phyloP scores from a whole-genome alignment of 2,329 filamentous ascomycete genomes.

The Didymella keratinophila region DNA sequence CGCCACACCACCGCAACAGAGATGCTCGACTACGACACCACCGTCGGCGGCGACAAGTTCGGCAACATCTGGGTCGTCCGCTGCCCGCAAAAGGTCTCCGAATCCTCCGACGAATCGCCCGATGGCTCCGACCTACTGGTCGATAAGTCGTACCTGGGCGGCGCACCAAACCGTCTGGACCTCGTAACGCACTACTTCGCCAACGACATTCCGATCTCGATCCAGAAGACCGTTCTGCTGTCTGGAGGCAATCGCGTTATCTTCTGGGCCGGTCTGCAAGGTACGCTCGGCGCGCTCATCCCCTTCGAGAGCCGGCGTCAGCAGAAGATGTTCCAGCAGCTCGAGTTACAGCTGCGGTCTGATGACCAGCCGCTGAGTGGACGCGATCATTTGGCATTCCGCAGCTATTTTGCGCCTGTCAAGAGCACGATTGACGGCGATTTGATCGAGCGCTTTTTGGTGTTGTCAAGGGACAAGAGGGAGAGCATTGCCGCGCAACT shows the following conservation, averaged over 20 bases:
- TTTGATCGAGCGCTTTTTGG: slow-evolving; percentile 87
- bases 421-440: slow-evolving; percentile 98
- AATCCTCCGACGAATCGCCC: slow-evolving; percentile 90
- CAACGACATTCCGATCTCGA: slow-evolving; percentile 89
- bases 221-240: slow-evolving; percentile 88
- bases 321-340: slow-evolving; percentile 94
- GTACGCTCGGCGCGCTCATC: slow-evolving; percentile 90
- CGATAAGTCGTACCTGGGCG: slow-evolving; percentile 87
- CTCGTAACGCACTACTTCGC: slow-evolving; percentile 89
- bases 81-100: slow-evolving; percentile 83
- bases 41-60: slow-evolving; percentile 95
- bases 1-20: slow-evolving; percentile 90
- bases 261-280: slow-evolving; percentile 93
- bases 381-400: slow-evolving; percentile 93
- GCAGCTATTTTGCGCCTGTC: slow-evolving; percentile 93
- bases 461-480: slow-evolving; percentile 87
- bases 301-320: slow-evolving; percentile 93
- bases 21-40: slow-evolving; percentile 98
- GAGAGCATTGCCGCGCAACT: slow-evolving; percentile 93
- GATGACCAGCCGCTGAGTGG: slow-evolving; percentile 84
- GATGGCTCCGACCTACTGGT: slow-evolving; percentile 91
- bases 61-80: slow-evolving; percentile 95
- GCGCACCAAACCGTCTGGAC: slow-evolving; percentile 82
- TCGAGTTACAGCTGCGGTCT: slow-evolving; percentile 85
- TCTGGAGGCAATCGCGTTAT: slow-evolving; percentile 91